A percentile compares a stretch with the other conserved stretches of the same genome.
Conservation (phyloP, 2,329 filamentous ascomycete species). For the Stachybotrys echinatus region DNA sequence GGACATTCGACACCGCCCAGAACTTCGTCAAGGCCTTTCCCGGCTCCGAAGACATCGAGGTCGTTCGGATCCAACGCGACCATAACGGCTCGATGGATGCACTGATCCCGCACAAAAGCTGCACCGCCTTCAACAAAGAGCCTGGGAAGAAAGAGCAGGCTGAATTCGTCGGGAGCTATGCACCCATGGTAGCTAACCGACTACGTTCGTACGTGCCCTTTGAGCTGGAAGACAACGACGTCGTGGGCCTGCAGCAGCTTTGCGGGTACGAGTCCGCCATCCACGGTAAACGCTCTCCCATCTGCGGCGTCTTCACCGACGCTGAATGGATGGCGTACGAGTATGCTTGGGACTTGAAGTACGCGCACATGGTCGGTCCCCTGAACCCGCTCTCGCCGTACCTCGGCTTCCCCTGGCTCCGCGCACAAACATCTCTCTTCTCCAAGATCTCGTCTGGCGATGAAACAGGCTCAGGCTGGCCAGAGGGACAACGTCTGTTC, state of each 20-base stretch:
- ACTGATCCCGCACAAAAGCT: conserved; percentile 60
- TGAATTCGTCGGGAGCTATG: conserved; percentile 46
- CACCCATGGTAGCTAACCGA: not conserved
- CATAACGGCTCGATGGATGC: conserved; percentile 46
- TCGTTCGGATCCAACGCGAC: conserved; percentile 48
- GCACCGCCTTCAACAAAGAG: conserved; percentile 55
- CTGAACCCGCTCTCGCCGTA: conserved; percentile 51
- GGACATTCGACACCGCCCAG: conserved; percentile 59
- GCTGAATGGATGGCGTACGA: conserved; percentile 64
- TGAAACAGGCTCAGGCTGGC: conserved; percentile 11
- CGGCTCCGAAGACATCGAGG: conserved; percentile 47
- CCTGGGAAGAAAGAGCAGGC: conserved; percentile 50
- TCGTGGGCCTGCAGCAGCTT: conserved; percentile 50
- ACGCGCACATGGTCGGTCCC: conserved; percentile 63
- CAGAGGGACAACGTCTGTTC: conserved; percentile 50
- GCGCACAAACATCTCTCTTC: conserved; percentile 50
- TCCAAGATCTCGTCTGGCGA: conserved; percentile 19
- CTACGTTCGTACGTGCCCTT: not conserved
- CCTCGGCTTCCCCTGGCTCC: conserved; percentile 63
- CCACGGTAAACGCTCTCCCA: conserved; percentile 49
- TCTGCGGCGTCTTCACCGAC: conserved; percentile 55
- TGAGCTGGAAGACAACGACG: not conserved
- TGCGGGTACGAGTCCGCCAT: conserved; percentile 64
- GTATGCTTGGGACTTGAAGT: conserved; percentile 59
- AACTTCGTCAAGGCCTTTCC: conserved; percentile 54